Percentiles rank a stretch among this genome's conserved stretches.
phyloP scores from a whole-genome alignment of 2,329 filamentous ascomycete species.

The Immersiporthe knoxdaviesiana region DNA sequence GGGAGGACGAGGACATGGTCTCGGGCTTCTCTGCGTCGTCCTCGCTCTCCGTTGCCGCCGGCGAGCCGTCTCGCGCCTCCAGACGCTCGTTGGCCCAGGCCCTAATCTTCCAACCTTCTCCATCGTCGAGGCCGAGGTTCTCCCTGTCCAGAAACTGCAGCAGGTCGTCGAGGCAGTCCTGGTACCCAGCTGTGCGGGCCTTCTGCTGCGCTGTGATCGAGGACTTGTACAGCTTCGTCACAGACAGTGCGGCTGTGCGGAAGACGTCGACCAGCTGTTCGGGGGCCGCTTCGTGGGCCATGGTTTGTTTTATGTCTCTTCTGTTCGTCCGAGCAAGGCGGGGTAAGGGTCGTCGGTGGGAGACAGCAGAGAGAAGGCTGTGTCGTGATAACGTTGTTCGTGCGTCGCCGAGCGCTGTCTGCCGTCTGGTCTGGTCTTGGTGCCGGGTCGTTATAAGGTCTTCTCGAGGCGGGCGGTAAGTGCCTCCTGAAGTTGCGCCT shows the following conservation, averaged over 20 bases:
- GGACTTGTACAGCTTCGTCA: slow-evolving; percentile 95
- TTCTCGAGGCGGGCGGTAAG: background rate
- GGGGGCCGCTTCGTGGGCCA: slow-evolving; percentile 47
- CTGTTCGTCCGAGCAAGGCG: slow-evolving; percentile 24
- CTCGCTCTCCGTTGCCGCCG: slow-evolving; percentile 46
- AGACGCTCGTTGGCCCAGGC: slow-evolving; percentile 71
- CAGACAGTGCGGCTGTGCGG: slow-evolving; percentile 87
- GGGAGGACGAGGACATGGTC: slow-evolving; percentile 53
- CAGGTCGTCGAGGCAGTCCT: slow-evolving; percentile 90
- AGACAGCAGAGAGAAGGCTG: background rate
- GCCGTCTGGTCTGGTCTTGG: background rate
- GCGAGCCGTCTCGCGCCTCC: slow-evolving; percentile 61
- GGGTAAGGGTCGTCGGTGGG: background rate
- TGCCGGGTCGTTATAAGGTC: background rate
- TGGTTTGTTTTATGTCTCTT: slow-evolving; percentile 42
- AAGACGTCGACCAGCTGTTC: slow-evolving; percentile 84
- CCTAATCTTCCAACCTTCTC: slow-evolving; percentile 69
- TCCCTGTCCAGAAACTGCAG: slow-evolving; percentile 83
- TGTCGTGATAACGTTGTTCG: background rate
- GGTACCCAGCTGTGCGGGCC: slow-evolving; percentile 81
- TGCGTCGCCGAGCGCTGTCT: slow-evolving; percentile 6
- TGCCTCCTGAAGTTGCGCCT: background rate
- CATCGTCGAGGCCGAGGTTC: slow-evolving; percentile 76
- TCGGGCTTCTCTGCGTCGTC: slow-evolving; percentile 70
- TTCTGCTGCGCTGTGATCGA: slow-evolving; percentile 78